These are phyloP conservation scores for Eucalyptus brandiana DNA, from an alignment of 345 rosid species.

Conservation along the genomic window DNA sequence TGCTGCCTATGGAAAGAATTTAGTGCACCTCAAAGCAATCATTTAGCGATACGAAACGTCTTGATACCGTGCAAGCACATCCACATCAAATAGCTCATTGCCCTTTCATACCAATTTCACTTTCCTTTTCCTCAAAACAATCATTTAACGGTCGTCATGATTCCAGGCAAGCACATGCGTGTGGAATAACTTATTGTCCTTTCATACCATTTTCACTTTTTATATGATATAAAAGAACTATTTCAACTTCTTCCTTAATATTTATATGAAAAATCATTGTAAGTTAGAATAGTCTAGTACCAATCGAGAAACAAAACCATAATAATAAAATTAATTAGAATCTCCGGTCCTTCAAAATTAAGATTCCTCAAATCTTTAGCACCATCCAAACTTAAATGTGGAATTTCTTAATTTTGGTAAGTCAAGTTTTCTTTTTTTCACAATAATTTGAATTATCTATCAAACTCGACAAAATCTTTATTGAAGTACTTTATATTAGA, in stretches of 20 bases:
- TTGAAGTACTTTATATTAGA: background rate
- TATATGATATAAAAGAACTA: background rate
- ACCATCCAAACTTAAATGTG: background rate
- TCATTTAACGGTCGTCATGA: background rate
- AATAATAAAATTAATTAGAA: background rate
- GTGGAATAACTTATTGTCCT: background rate
- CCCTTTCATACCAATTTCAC: background rate
- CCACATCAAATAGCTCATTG: background rate
- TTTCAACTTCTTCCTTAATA: background rate
- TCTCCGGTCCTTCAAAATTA: background rate
- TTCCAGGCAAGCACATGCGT: background rate
- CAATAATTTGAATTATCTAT: background rate
- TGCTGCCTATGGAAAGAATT: background rate
- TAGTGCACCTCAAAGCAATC: background rate
- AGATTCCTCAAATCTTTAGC: background rate
- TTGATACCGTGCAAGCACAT: background rate
- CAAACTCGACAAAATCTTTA: background rate
- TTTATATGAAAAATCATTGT: no score
- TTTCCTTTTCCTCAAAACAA: background rate
- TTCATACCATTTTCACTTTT: background rate
- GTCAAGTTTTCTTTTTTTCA: background rate
- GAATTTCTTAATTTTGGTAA: background rate
- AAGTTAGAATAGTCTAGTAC: background rate
- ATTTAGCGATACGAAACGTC: background rate
- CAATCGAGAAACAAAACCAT: background rate